These are phyloP conservation scores for Hanseniaspora occidentalis DNA, from an alignment of 805 yeast genomes.

Conservation along the genomic window DNA sequence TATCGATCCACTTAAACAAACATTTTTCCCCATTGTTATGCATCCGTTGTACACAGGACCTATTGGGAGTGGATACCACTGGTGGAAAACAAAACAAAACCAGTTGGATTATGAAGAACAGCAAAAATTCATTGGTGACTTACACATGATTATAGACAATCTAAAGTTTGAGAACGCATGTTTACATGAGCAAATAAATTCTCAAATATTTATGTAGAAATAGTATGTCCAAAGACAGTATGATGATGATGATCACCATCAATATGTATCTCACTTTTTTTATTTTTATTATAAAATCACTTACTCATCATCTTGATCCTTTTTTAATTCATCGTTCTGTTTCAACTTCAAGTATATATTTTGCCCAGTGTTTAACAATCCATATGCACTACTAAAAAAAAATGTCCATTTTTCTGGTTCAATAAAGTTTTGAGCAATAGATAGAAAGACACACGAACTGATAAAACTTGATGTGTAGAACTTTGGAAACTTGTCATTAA, in stretches of 20 bases:
- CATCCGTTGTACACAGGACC: background rate
- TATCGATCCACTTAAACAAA: too few relatives aligned
- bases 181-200: background rate
- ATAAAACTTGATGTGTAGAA: constrained; percentile 13
- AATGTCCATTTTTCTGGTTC: constrained; percentile 16
- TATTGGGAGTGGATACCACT: background rate
- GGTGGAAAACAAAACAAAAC: background rate
- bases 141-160: background rate
- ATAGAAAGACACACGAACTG: constrained; percentile 13
- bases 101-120: background rate
- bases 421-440: constrained; percentile 13
- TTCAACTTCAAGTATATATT: constrained; percentile 13
- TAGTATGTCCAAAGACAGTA: too few relatives aligned
- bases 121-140: background rate
- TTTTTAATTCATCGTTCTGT: background rate
- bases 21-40: background rate
- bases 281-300: background rate
- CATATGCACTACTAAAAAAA: constrained; percentile 16
- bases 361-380: constrained; percentile 13
- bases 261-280: too few relatives aligned
- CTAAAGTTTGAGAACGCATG: background rate
- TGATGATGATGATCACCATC: too few relatives aligned
- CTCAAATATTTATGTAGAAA: too few relatives aligned
- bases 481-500: constrained; percentile 9
- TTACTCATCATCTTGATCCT: background rate